Percentiles rank a stretch among this genome's conserved stretches.
These are phyloP conservation scores for Wickerhamomyces silvicola DNA, from an alignment of 805 yeast species.

Conservation along the genomic window DNA sequence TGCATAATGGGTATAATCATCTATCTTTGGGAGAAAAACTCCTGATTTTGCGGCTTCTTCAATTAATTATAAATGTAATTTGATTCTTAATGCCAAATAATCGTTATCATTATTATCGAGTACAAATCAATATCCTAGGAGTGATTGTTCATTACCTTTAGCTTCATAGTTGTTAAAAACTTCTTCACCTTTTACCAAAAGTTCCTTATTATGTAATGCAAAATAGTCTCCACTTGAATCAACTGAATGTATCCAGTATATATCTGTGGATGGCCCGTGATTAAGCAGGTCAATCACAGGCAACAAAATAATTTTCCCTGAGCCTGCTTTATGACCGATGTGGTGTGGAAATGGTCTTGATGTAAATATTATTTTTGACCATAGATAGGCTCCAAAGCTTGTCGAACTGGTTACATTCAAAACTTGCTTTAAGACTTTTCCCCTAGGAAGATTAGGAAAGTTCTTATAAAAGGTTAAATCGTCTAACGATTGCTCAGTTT, in stretches of 20 bases:
- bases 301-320: conserved; percentile 53
- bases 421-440: conserved; percentile 14
- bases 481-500: conserved; percentile 1
- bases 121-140: conserved; percentile 75
- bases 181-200: conserved; percentile 31
- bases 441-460: conserved; percentile 9
- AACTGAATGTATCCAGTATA: conserved; percentile 50
- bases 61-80: conserved; percentile 28
- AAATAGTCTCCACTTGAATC: conserved; percentile 13
- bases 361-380: conserved; percentile 68
- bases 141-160: conserved; percentile 82
- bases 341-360: conserved; percentile 78
- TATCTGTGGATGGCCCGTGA: conserved; percentile 57
- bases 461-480: conserved; percentile 15
- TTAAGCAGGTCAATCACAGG: conserved; percentile 78
- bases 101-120: conserved; percentile 49
- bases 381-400: conserved; percentile 59
- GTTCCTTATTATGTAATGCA: conserved; percentile 13
- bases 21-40: conserved; percentile 30
- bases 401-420: conserved; percentile 42
- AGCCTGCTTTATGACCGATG: conserved; percentile 27
- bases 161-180: conserved; percentile 82
- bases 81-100: conserved; percentile 55
- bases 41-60: conserved; percentile 29
- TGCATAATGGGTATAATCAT: conserved; percentile 36